Evolutionary conservation across 2,329 filamentous ascomycete genomes (phyloP).

Genomic region (Diaporthe destruens): DNA sequence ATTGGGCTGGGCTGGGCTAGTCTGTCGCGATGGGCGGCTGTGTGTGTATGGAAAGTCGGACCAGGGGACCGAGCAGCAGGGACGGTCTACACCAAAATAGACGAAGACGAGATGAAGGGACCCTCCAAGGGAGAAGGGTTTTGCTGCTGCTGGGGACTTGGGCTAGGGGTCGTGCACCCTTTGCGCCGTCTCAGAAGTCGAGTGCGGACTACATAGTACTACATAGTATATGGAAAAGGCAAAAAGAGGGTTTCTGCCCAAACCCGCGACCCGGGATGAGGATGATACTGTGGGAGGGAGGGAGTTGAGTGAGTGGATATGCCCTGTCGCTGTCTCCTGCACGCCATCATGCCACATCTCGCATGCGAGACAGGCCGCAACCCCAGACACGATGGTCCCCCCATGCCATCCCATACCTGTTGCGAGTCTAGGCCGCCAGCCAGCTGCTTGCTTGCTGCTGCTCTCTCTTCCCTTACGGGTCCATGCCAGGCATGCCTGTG

Average conservation of each 20-base stretch:
- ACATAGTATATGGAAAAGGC: background rate
- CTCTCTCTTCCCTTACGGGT: background rate
- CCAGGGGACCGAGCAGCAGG: constrained; percentile 3
- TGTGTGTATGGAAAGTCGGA: constrained; percentile 10
- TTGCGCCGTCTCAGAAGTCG: constrained; percentile 20
- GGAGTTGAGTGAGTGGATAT: no score
- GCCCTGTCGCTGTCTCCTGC: background rate
- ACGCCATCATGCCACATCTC: constrained; percentile 25
- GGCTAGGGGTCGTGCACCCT: constrained; percentile 22
- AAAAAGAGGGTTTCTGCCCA: constrained; percentile 33
- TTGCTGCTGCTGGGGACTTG: background rate
- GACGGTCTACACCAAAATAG: constrained; percentile 18
- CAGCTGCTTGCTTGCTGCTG: no score
- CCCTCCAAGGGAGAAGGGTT: background rate
- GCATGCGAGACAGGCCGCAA: constrained; percentile 2
- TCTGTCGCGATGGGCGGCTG: background rate
- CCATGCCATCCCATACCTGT: constrained; percentile 14
- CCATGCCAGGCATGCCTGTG: background rate
- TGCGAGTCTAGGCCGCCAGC: no score
- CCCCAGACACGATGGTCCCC: background rate
- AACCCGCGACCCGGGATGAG: constrained; percentile 11
- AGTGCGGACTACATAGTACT: no score
- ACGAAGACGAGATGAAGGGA: constrained; percentile 24
- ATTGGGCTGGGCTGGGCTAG: constrained; percentile 11
- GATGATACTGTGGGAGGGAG: background rate